A percentile compares a stretch with the other conserved stretches of the same genome.
Conservation (phyloP, 1,139 yeast species). For the Torulaspora globosa region DNA sequence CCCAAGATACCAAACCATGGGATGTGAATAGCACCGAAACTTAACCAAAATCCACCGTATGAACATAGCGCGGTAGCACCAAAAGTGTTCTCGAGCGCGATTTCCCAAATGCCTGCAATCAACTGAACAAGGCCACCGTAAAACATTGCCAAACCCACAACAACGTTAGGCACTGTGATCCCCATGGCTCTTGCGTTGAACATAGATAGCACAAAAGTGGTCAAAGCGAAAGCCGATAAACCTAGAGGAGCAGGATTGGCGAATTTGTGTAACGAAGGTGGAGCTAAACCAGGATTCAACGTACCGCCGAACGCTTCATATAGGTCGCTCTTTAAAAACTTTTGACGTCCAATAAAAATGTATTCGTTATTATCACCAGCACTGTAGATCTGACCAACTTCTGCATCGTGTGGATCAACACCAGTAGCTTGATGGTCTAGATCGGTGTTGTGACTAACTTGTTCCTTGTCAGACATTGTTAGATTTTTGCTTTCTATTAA, state of each 20-base stretch:
- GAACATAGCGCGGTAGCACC: slow-evolving; percentile 70
- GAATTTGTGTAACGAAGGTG: slow-evolving; percentile 40
- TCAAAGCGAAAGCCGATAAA: slow-evolving; percentile 60
- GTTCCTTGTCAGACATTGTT: slow-evolving; percentile 19
- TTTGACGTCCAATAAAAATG: slow-evolving; percentile 68
- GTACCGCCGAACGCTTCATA: slow-evolving; percentile 59
- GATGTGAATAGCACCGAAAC: slow-evolving; percentile 57
- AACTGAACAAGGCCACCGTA: slow-evolving; percentile 81
- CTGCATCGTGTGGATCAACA: slow-evolving; percentile 1
- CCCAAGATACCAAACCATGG: slow-evolving; percentile 57
- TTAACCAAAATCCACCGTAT: slow-evolving; percentile 72
- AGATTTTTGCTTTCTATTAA: background rate
- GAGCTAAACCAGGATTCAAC: slow-evolving; percentile 54
- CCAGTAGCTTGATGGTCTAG: slow-evolving; percentile 6
- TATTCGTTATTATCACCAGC: slow-evolving; percentile 49
- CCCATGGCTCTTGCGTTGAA: slow-evolving; percentile 50
- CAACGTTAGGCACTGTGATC: slow-evolving; percentile 47
- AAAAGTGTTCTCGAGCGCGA: slow-evolving; percentile 64
- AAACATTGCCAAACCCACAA: slow-evolving; percentile 72
- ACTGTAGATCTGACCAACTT: slow-evolving; percentile 34
- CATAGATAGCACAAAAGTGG: slow-evolving; percentile 61
- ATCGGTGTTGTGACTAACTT: slow-evolving; percentile 15
- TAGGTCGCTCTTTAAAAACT: slow-evolving; percentile 55
- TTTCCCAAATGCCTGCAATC: slow-evolving; percentile 59
- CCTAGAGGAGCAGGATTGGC: slow-evolving; percentile 75